These are phyloP conservation scores for Strombidium stylifer DNA, from an alignment of 73 alveolate genomes.

Conservation along the genomic window DNA sequence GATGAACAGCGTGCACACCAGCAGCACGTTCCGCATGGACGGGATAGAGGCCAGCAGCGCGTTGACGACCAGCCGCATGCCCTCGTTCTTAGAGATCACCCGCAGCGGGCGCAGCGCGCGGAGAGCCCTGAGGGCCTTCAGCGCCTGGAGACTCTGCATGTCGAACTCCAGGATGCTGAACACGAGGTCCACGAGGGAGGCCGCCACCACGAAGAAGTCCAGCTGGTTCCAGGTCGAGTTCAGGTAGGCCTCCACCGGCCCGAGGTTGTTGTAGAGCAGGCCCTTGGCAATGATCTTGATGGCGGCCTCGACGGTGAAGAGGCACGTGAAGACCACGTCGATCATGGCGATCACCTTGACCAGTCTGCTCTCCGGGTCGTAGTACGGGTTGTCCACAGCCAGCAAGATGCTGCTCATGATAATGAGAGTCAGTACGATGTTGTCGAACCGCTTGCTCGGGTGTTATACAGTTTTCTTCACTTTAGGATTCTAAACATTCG, in stretches of 20 bases:
- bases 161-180: neutral
- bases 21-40: slow-evolving; percentile 25
- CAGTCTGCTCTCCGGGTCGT: neutral
- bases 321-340: neutral
- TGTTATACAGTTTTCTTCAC: neutral
- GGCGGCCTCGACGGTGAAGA: slow-evolving; percentile 3
- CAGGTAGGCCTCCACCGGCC: neutral
- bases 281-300: slow-evolving; percentile 23
- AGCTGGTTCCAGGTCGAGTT: slow-evolving; percentile 14
- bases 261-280: slow-evolving; percentile 1
- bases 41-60: slow-evolving; percentile 31
- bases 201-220: slow-evolving; percentile 15
- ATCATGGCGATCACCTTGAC: neutral
- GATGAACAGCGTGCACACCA: slow-evolving; percentile 19
- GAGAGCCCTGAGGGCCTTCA: slow-evolving; percentile 36
- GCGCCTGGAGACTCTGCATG: too few species aligned
- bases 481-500: neutral
- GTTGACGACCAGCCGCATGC: slow-evolving; percentile 19
- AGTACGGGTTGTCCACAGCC: neutral
- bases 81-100: too few species aligned
- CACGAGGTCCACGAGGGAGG: slow-evolving; percentile 16
- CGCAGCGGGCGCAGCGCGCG: too few species aligned
- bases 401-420: neutral
- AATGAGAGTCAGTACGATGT: neutral
- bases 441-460: neutral